Percentiles rank a stretch among this genome's conserved stretches.
phyloP scores from a whole-genome alignment of 306 rosid species.

The Gleditsia sinensis region DNA sequence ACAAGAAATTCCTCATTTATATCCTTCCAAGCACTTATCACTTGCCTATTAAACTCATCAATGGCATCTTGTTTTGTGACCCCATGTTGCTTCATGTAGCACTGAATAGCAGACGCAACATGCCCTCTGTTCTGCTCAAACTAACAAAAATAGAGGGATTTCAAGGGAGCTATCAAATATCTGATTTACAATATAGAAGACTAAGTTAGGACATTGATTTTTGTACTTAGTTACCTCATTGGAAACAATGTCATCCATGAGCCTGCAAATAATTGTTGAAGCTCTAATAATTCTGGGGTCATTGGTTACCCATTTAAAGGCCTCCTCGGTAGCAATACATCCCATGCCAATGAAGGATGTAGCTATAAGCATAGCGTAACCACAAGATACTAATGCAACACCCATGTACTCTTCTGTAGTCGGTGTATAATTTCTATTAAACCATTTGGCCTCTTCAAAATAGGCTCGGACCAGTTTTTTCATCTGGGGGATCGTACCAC shows the following conservation, averaged over 20 bases:
- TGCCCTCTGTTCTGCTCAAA: constrained; percentile 34
- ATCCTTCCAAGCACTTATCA: constrained; percentile 39
- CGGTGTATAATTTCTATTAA: constrained; percentile 12
- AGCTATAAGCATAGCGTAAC: not conserved
- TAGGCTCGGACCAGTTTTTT: not conserved
- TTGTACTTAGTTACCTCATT: not conserved
- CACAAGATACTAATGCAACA: not conserved
- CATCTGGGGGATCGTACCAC: not conserved
- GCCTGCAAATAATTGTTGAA: constrained; percentile 17
- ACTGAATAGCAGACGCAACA: constrained; percentile 40
- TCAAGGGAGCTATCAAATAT: too few relatives aligned
- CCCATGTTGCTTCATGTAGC: constrained; percentile 44
- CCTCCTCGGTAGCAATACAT: not conserved
- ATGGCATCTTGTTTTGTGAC: constrained; percentile 2
- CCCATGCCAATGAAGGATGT: constrained; percentile 18
- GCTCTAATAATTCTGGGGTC: constrained; percentile 25
- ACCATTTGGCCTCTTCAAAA: constrained; percentile 31
- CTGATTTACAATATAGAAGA: too few relatives aligned
- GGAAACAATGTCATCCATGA: constrained; percentile 42
- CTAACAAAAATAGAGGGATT: not conserved
- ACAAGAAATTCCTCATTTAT: constrained; percentile 24
- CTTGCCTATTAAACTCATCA: not conserved
- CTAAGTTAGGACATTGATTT: too few relatives aligned
- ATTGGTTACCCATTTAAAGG: constrained; percentile 14
- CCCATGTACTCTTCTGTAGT: constrained; percentile 33